phyloP scores from a whole-genome alignment of 2,329 filamentous ascomycete genomes.

The Ploettnerulaceae sp. region DNA sequence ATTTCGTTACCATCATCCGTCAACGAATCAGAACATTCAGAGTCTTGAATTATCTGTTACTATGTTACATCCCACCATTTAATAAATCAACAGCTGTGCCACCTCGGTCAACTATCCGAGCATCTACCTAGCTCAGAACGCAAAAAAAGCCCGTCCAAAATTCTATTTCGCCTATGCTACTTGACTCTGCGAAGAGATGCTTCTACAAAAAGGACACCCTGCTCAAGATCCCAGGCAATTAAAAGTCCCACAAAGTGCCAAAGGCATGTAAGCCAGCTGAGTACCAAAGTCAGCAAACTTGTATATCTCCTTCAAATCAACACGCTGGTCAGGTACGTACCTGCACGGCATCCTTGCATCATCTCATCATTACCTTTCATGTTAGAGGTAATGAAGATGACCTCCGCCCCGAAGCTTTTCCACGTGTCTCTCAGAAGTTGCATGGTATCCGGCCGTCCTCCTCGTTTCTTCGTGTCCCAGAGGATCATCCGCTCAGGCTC shows the following conservation, averaged over 20 bases:
- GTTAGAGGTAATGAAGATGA: conserved; percentile 42
- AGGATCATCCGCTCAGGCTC: conserved; percentile 40
- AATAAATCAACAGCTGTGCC: too few relatives aligned
- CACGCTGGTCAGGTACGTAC: conserved; percentile 26
- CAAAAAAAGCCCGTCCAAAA: too few relatives aligned
- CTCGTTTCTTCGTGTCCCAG: conserved; percentile 40
- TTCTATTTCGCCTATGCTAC: too few relatives aligned
- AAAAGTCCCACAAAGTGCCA: conserved; percentile 40
- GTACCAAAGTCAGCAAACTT: conserved; percentile 8
- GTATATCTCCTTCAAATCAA: not conserved
- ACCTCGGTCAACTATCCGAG: too few relatives aligned
- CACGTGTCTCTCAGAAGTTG: conserved; percentile 38
- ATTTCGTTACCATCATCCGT: too few relatives aligned
- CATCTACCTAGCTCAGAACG: too few relatives aligned
- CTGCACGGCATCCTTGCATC: conserved; percentile 39
- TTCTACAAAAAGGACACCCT: conserved; percentile 10
- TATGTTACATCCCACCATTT: too few relatives aligned
- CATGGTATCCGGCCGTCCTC: conserved; percentile 38
- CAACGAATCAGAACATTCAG: too few relatives aligned
- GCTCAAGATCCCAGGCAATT: conserved; percentile 15
- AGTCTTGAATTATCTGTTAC: too few relatives aligned
- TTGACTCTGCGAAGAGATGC: too few relatives aligned
- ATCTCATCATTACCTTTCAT: conserved; percentile 41
- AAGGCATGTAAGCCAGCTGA: conserved; percentile 37
- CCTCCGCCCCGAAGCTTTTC: conserved; percentile 38